phyloP scores from a whole-genome alignment of 2,329 filamentous ascomycete species.

The Talaromyces sp. region DNA sequence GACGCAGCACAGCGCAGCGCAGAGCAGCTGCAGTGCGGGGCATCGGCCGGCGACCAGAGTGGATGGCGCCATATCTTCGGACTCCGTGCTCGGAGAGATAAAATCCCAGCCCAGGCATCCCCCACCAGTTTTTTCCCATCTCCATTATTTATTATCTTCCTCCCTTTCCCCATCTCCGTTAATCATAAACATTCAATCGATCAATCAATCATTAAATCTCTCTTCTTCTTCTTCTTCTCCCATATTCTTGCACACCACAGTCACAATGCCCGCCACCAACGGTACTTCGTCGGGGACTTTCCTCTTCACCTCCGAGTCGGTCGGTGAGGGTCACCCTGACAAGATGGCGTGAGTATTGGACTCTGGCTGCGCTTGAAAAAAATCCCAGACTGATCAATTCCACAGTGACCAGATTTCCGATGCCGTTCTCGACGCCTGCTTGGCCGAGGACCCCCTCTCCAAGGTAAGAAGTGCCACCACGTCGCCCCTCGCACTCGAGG shows the following conservation, averaged over 20 bases:
- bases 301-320: conserved; percentile 86
- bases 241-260: conserved; percentile 15
- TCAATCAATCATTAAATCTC: conserved; percentile 17
- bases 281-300: conserved; percentile 57
- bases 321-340: conserved; percentile 87
- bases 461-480: conserved; percentile 53
- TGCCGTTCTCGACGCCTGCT: conserved; percentile 96
- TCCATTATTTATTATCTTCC: conserved; percentile 14
- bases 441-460: conserved; percentile 90
- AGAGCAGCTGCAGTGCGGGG: not conserved
- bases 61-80: conserved; percentile 13
- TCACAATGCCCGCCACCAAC: conserved; percentile 58
- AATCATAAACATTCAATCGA: not conserved
- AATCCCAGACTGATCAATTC: conserved; percentile 4
- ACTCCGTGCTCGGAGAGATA: conserved; percentile 15
- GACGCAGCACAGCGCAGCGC: no score
- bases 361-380: not conserved
- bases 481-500: not conserved
- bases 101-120: conserved; percentile 16
- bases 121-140: conserved; percentile 17
- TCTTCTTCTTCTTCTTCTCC: conserved; percentile 18
- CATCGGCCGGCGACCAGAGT: not conserved
- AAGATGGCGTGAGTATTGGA: conserved; percentile 73
- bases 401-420: conserved; percentile 89
- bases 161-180: conserved; percentile 19